Conservation (phyloP, 208 protist genomes). For the Trypanosomatidae sp. region DNA sequence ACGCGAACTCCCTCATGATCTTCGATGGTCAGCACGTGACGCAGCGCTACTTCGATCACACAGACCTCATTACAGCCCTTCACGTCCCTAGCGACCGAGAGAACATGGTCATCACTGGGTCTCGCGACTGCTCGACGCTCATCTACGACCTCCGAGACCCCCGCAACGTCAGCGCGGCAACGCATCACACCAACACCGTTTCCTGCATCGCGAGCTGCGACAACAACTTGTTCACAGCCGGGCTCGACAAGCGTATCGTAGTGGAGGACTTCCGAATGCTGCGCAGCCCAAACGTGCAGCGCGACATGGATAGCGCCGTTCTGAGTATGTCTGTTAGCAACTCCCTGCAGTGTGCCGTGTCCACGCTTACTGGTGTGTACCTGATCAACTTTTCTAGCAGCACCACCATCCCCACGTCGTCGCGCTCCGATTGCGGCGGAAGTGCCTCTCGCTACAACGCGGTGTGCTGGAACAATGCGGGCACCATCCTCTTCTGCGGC, state of each 20-base stretch:
- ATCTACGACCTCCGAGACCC: slow-evolving; percentile 72
- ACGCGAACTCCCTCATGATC: slow-evolving; percentile 47
- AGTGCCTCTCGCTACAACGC: slow-evolving; percentile 72
- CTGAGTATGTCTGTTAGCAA: slow-evolving; percentile 69
- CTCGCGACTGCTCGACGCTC: slow-evolving; percentile 77
- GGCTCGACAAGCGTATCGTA: slow-evolving; percentile 76
- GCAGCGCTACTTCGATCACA: slow-evolving; percentile 79
- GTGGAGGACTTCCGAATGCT: slow-evolving; percentile 82
- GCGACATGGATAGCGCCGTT: slow-evolving; percentile 83
- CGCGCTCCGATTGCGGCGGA: slow-evolving; percentile 54
- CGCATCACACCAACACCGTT: slow-evolving; percentile 75
- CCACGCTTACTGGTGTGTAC: slow-evolving; percentile 82
- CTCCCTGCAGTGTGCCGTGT: slow-evolving; percentile 74
- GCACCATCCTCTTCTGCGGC: slow-evolving; percentile 71
- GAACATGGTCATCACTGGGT: slow-evolving; percentile 76
- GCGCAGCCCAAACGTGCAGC: slow-evolving; percentile 24
- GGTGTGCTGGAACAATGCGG: slow-evolving; percentile 70
- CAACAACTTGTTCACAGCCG: slow-evolving; percentile 81
- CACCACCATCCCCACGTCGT: slow-evolving; percentile 40
- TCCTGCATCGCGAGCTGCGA: slow-evolving; percentile 75
- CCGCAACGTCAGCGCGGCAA: slow-evolving; percentile 38
- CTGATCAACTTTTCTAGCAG: slow-evolving; percentile 70
- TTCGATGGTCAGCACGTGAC: slow-evolving; percentile 67
- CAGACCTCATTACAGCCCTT: slow-evolving; percentile 83
- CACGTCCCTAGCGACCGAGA: slow-evolving; percentile 69